Conservation (phyloP, 768 basidiomycete species). For the Gymnopilus junonius region DNA sequence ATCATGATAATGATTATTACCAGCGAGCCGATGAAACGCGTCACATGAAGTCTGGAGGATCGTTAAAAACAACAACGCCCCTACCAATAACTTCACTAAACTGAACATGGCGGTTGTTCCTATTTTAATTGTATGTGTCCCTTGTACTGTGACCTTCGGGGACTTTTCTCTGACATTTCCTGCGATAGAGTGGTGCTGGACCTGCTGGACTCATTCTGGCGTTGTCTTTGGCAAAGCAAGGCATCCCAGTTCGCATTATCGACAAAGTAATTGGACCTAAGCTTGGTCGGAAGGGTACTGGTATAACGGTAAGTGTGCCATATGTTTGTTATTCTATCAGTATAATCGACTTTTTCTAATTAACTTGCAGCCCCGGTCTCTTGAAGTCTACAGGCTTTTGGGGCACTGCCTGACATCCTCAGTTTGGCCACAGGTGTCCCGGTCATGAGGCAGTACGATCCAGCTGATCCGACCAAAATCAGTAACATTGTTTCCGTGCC, state of each 20-base stretch:
- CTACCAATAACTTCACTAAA: neutral
- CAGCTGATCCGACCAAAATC: no score
- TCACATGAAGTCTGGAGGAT: neutral
- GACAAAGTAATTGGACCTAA: conserved; percentile 41
- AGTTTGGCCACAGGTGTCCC: no score
- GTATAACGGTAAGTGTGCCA: conserved; percentile 32
- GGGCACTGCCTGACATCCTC: no score
- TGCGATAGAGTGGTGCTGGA: conserved; percentile 44
- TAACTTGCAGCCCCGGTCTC: conserved; percentile 40
- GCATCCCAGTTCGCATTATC: conserved; percentile 53
- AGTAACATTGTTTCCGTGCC: no score
- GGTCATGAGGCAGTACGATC: no score
- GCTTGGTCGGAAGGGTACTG: conserved; percentile 40
- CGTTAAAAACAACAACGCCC: neutral
- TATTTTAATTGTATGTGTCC: neutral
- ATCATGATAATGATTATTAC: no score
- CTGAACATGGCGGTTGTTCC: neutral
- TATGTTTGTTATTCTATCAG: neutral
- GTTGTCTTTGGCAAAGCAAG: conserved; percentile 42
- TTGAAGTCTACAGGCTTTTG: conserved; percentile 49
- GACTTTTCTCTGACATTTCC: neutral
- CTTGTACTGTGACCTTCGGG: neutral
- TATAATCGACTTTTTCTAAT: neutral
- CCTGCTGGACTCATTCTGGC: conserved; percentile 48
- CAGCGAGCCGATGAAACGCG: neutral